Percentiles rank a stretch among this genome's conserved stretches.
phyloP scores from a whole-genome alignment of 2,329 filamentous ascomycete species.

The Plenodomus tracheiphilus region DNA sequence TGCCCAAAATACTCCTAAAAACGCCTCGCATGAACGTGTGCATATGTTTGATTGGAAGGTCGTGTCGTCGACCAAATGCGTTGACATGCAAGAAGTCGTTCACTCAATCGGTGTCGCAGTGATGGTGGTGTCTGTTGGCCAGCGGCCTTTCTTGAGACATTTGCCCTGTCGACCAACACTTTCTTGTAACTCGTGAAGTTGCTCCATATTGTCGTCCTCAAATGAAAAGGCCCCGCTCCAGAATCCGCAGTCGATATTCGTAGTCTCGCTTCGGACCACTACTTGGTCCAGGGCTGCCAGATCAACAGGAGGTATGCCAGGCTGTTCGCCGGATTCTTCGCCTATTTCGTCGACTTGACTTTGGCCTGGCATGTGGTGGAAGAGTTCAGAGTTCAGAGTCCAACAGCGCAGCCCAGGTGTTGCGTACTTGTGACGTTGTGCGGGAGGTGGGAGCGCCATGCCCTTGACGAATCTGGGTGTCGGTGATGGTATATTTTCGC shows the following conservation, averaged over 20 bases:
- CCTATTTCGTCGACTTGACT: constrained; percentile 45
- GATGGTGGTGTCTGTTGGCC: constrained; percentile 5
- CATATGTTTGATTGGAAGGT: not conserved
- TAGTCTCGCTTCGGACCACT: constrained; percentile 37
- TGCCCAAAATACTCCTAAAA: not conserved
- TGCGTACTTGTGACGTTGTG: constrained; percentile 30
- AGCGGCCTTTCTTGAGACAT: constrained; percentile 41
- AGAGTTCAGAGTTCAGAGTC: constrained; percentile 50
- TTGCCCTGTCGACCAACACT: constrained; percentile 43
- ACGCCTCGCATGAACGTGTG: not conserved
- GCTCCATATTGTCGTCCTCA: constrained; percentile 32
- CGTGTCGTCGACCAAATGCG: constrained; percentile 1
- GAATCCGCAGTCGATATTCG: constrained; percentile 47
- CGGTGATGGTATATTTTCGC: constrained; percentile 33
- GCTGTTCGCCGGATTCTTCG: constrained; percentile 31
- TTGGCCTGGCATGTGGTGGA: constrained; percentile 49
- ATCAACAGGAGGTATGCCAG: constrained; percentile 42
- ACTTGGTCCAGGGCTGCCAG: constrained; percentile 38
- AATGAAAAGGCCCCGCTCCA: constrained; percentile 45
- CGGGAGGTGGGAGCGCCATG: constrained; percentile 25
- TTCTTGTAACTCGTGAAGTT: constrained; percentile 40
- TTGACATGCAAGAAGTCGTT: constrained; percentile 6
- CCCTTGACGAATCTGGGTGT: constrained; percentile 22
- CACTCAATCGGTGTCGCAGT: constrained; percentile 14
- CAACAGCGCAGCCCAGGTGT: constrained; percentile 47